Conservation (phyloP, 805 yeast genomes). For the Kuraishia piskuri region DNA sequence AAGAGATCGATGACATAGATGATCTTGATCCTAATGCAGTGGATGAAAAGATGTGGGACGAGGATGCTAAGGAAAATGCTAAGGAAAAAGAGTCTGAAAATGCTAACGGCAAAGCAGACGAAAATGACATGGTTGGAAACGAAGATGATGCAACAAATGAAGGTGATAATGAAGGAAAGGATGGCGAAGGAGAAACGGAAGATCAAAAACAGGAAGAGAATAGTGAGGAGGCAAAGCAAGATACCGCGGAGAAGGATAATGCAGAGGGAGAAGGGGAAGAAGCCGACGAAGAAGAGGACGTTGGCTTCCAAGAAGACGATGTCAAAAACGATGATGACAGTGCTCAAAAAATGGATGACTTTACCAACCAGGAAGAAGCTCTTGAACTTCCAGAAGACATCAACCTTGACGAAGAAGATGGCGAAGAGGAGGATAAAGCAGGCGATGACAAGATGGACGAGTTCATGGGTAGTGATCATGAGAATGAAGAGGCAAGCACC, state of each 20-base stretch:
- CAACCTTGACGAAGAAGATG: constrained; percentile 65
- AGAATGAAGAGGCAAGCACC: constrained; percentile 15
- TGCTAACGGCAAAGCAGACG: constrained; percentile 17
- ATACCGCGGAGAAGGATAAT: constrained; percentile 43
- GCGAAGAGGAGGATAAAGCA: constrained; percentile 33
- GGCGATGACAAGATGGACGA: constrained; percentile 29
- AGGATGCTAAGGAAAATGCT: constrained; percentile 65
- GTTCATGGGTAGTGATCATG: constrained; percentile 19
- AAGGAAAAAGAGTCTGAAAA: constrained; percentile 78
- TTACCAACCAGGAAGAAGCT: constrained; percentile 78
- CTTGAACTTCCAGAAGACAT: constrained; percentile 89
- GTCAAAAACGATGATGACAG: constrained; percentile 54
- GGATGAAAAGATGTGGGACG: constrained; percentile 98
- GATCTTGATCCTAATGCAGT: constrained; percentile 91
- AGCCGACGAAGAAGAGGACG: constrained; percentile 26
- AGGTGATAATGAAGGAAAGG: constrained; percentile 32
- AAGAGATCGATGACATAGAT: constrained; percentile 81
- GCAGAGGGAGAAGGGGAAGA: constrained; percentile 42
- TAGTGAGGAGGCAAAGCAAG: constrained; percentile 29
- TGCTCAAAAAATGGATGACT: constrained; percentile 54
- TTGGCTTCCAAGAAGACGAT: constrained; percentile 37
- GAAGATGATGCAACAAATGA: constrained; percentile 26
- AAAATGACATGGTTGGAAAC: constrained; percentile 25
- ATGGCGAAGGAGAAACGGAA: constrained; percentile 43
- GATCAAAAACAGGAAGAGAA: constrained; percentile 28